phyloP scores from a whole-genome alignment of 805 yeast species.

The Pichia exigua region DNA sequence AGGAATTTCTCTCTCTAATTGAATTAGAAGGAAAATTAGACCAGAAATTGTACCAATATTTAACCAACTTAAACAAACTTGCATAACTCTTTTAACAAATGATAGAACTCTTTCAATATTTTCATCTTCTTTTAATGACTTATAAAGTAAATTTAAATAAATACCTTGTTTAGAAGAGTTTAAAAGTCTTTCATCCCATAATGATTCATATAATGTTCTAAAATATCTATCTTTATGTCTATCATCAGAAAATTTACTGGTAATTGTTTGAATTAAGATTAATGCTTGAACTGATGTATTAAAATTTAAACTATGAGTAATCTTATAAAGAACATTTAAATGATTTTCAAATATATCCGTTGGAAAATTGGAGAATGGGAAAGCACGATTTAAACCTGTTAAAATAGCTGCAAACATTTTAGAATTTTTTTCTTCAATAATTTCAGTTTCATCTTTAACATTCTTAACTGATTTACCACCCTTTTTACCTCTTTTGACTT shows the following conservation, averaged over 20 bases:
- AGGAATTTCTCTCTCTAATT: slow-evolving; percentile 58
- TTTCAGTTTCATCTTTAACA: slow-evolving; percentile 56
- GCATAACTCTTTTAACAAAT: slow-evolving; percentile 83
- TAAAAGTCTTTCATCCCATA: slow-evolving; percentile 75
- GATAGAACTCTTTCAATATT: slow-evolving; percentile 66
- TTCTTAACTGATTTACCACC: slow-evolving; percentile 77
- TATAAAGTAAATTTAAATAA: slow-evolving; percentile 78
- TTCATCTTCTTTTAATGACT: slow-evolving; percentile 67
- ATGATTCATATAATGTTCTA: slow-evolving; percentile 82
- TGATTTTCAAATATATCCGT: slow-evolving; percentile 65
- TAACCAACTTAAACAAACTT: slow-evolving; percentile 77
- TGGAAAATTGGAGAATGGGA: slow-evolving; percentile 79
- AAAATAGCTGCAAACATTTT: slow-evolving; percentile 82
- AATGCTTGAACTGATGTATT: slow-evolving; percentile 92
- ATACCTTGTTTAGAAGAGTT: slow-evolving; percentile 90
- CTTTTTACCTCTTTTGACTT: slow-evolving; percentile 73
- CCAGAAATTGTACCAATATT: slow-evolving; percentile 86
- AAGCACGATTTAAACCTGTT: slow-evolving; percentile 93
- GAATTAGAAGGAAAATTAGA: slow-evolving; percentile 64
- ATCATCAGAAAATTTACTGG: slow-evolving; percentile 38
- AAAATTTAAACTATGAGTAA: slow-evolving; percentile 91
- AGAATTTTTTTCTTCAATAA: slow-evolving; percentile 71
- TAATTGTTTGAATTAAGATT: slow-evolving; percentile 74
- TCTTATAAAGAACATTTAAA: slow-evolving; percentile 74
- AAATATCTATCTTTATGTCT: slow-evolving; percentile 56